Evolutionary conservation across 2,329 filamentous ascomycete genomes (phyloP).

Genomic region (Orbilia oligospora): DNA sequence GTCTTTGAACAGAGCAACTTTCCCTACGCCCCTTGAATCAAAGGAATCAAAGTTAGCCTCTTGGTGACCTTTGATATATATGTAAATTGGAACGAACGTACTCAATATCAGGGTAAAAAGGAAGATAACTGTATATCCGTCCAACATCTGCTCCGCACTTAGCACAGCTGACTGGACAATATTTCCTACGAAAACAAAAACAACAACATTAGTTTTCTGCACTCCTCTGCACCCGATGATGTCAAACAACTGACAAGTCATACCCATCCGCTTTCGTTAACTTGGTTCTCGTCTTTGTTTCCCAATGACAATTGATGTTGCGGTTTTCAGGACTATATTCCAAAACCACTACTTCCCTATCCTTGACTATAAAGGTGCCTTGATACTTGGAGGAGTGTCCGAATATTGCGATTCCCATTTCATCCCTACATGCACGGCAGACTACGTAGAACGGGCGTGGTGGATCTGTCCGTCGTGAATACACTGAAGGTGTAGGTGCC

Average conservation of each 20-base stretch:
- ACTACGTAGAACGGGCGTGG: conserved; percentile 8
- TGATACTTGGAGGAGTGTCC: conserved; percentile 12
- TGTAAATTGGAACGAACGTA: neutral
- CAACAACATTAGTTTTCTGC: neutral
- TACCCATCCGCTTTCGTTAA: neutral
- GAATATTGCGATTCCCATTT: neutral
- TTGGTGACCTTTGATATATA: neutral
- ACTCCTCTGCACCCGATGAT: neutral
- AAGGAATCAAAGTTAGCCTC: neutral
- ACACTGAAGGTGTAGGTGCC: neutral
- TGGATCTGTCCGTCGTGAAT: neutral
- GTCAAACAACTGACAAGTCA: neutral
- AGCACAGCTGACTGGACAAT: neutral
- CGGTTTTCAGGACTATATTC: neutral
- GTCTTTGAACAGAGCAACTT: conserved; percentile 16
- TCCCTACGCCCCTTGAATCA: neutral
- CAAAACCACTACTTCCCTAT: conserved; percentile 11
- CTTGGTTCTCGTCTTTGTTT: neutral
- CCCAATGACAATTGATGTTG: neutral
- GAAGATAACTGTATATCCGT: neutral
- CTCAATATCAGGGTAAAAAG: neutral
- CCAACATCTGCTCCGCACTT: neutral
- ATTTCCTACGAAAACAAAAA: neutral
- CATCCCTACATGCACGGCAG: conserved; percentile 22
- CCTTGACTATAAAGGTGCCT: conserved; percentile 6